Base-by-base conservation (phyloP, 495 filamentous ascomycete species). In the Lasiosphaeris hirsuta region DNA sequence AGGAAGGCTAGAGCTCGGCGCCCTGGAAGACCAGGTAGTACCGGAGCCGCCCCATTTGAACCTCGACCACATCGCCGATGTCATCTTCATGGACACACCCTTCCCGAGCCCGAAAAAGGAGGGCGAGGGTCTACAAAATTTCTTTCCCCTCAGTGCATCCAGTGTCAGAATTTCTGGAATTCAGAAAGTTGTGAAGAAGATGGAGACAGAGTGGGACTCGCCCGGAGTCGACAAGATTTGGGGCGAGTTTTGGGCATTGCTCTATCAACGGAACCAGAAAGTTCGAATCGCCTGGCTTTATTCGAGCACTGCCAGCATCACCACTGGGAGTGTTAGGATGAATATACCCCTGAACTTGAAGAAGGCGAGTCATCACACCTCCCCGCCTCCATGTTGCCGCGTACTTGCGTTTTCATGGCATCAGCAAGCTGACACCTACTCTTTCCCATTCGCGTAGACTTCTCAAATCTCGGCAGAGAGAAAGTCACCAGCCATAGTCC, bases 71-170 rank as follows among this genome's bases (percentile, higher is more conserved):
- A 8, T 49, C 15, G 49, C 49, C 11, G 49, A 51, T 19, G 36
- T 51, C 30, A 40, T 51, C 33, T 51, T 51, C 15, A 9, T 51
- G 11, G 49, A 51, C 49, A 51, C 49, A 7, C 49, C 49, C 7
- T 51, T 51, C 19, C 49, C 36, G 10, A 17, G 14, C 19, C 49
- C 36, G 10, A 17, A 37, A 11, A 17, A n/a, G 8, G n/a, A 11
- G 13, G 18, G 10, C 23, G 7, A 51, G 10, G 35, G 18, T 3
- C 15, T 17, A 11, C 9, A 38, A 3, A 35, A 18, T 4, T 9
- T 15, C 2, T 46, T 46, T 9, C 43, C 43, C 43, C 9, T 17
- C 1, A 46, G 23, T 18, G 13, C 23, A 2, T 5, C 42, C 13
- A 45, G 19, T 19, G 13, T 45, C 11, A 45, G 42, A 17, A 45